Evolutionary conservation across 139 green algal species (phyloP), one percentile per base, ranked within the genome.

Genomic region (Limnomonas spitsbergensis): DNA sequence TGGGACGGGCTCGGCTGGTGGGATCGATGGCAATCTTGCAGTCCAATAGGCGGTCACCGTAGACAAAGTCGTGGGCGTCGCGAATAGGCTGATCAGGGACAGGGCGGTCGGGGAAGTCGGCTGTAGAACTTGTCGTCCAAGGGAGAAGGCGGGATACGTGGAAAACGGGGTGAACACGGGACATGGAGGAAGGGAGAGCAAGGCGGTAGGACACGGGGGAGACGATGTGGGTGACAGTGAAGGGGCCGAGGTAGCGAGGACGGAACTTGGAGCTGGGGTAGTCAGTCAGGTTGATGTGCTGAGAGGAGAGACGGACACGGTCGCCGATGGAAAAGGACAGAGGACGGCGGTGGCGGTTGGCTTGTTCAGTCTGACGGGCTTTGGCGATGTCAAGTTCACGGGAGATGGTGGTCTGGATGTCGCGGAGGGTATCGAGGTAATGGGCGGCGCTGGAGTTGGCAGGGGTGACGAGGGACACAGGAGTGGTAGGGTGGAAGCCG

Each of bases 311-410:
- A 42, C 32, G 77, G 24, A 82, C 77, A 2, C 29, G 42, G 38
- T 82, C 77, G 7, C 77, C 68, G 38, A 73, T 32, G n/a, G 47
- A n/a, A 68, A 82, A 82, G 68, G 68, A 71, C 37, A 82, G 1
- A 34, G 66, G 67, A 4, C 77, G 68, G 47, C 77, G 67, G 47
- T 72, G 47, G 1, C 34, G 69, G 68, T 82, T 78, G 37, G 69
- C 77, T 32, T 40, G 0, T 1, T 54, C 36, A 4, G 68, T 3
- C n/a, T 54, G 40, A 6, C 37, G 42, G 26, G 42, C 2, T 66
- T 82, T 77, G 42, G 77, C 42, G 27, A 35, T n/a, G 0, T 77
- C 67, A 0, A 82, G 37, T 32, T 77, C 36, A 34, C 35, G 68
- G 34, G 3, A 0, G 42, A 82, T 47, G 42, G 52, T 53, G 69